Conservation (phyloP, 2,329 filamentous ascomycete genomes). For the Pezicula radicicola region DNA sequence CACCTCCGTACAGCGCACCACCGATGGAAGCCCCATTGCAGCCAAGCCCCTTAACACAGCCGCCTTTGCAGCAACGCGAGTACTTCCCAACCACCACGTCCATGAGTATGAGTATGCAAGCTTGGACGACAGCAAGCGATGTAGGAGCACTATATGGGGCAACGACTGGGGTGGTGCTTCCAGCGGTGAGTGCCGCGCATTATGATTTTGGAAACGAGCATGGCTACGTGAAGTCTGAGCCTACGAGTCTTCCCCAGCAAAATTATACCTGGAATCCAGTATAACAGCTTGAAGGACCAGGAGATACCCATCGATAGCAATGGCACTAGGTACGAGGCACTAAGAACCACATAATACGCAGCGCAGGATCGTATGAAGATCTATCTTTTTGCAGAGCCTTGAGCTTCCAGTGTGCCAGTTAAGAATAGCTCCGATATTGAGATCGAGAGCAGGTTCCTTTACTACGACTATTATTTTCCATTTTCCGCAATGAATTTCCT, state of each 20-base stretch:
- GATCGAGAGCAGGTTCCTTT: too few relatives aligned
- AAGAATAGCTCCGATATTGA: too few relatives aligned
- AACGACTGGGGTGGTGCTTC: constrained; percentile 11
- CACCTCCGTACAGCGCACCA: constrained; percentile 13
- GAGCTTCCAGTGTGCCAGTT: too few relatives aligned
- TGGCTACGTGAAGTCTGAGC: constrained; percentile 20
- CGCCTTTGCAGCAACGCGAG: neutral
- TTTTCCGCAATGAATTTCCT: too few relatives aligned
- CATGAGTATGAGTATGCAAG: constrained; percentile 1
- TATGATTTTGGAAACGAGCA: constrained; percentile 20
- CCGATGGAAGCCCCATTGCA: neutral
- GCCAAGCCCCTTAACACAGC: neutral
- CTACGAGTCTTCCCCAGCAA: constrained; percentile 6
- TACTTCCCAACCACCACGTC: neutral
- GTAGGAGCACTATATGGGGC: constrained; percentile 1
- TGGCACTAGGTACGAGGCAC: neutral
- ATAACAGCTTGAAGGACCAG: constrained; percentile 1
- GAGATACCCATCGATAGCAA: neutral
- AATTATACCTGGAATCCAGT: constrained; percentile 26
- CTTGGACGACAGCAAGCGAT: constrained; percentile 1
- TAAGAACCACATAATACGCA: neutral
- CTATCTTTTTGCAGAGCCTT: too few relatives aligned
- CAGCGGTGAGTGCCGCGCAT: constrained; percentile 11
- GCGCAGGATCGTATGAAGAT: too few relatives aligned
- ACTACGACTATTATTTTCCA: too few relatives aligned